Evolutionary conservation across 1,284 basidiomycete genomes (phyloP).

Genomic region (Mycena sp.): DNA sequence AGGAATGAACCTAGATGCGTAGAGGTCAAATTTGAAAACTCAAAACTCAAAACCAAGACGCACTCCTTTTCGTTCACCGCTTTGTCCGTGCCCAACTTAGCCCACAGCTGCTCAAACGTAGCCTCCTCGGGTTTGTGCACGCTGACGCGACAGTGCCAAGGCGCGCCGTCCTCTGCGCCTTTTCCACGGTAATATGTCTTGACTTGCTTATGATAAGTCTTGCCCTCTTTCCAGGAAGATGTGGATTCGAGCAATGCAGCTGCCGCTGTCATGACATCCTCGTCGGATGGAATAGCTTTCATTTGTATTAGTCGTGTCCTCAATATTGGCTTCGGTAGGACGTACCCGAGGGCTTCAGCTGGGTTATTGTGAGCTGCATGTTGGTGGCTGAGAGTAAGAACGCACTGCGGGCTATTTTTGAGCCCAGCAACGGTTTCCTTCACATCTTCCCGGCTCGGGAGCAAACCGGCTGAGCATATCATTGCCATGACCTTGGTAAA

Average conservation of each 20-base stretch:
- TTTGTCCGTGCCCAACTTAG: slow-evolving; percentile 57
- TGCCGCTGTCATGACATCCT: slow-evolving; percentile 61
- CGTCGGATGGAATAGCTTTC: slow-evolving; percentile 66
- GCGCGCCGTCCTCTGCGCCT: slow-evolving; percentile 59
- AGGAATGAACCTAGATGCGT: slow-evolving; percentile 65
- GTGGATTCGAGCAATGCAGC: slow-evolving; percentile 64
- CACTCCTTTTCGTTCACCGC: slow-evolving; percentile 75
- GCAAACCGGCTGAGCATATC: no score
- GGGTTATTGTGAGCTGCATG: slow-evolving; percentile 52
- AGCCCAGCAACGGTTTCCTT: neutral
- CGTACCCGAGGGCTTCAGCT: slow-evolving; percentile 55
- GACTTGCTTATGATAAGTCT: slow-evolving; percentile 64
- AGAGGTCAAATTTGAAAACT: slow-evolving; percentile 1
- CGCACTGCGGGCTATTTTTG: slow-evolving; percentile 7
- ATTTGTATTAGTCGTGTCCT: slow-evolving; percentile 35
- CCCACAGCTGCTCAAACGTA: slow-evolving; percentile 78
- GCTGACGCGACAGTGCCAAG: slow-evolving; percentile 75
- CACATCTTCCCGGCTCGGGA: slow-evolving; percentile 2
- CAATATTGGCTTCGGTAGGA: neutral
- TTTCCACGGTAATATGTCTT: slow-evolving; percentile 64
- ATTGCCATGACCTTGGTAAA: no score
- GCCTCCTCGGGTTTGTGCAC: slow-evolving; percentile 69
- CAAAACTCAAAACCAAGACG: no score
- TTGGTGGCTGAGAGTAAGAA: slow-evolving; percentile 31
- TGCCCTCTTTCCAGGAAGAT: slow-evolving; percentile 71